Percentiles rank a stretch among this genome's conserved stretches.
Evolutionary conservation across 2,329 filamentous ascomycete species (phyloP).

Genomic region (Fusarium paranaense): DNA sequence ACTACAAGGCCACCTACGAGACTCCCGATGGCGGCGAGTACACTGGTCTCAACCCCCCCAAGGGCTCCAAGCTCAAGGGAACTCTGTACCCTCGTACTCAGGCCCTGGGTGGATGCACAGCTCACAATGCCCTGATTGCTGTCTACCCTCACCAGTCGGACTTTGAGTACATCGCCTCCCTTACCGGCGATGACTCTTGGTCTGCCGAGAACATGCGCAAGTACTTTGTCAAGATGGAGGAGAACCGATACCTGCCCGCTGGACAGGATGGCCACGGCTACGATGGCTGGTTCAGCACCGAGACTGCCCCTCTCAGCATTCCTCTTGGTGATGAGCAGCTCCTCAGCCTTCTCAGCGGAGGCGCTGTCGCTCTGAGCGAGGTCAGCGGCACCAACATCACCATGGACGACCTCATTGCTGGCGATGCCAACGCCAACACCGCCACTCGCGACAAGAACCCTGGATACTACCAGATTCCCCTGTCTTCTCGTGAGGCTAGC

Average conservation of each 20-base stretch:
- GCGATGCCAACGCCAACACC: constrained; percentile 36
- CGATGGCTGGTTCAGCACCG: constrained; percentile 36
- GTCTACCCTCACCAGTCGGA: constrained; percentile 70
- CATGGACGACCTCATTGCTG: constrained; percentile 28
- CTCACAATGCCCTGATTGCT: constrained; percentile 71
- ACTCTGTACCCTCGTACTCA: constrained; percentile 60
- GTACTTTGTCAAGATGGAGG: constrained; percentile 69
- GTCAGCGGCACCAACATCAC: constrained; percentile 24
- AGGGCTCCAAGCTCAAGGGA: constrained; percentile 55
- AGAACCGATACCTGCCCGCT: constrained; percentile 58
- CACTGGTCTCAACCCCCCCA: constrained; percentile 56
- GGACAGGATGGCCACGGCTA: constrained; percentile 33
- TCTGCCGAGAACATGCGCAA: constrained; percentile 68
- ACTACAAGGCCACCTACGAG: constrained; percentile 70
- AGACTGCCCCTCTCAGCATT: constrained; percentile 33
- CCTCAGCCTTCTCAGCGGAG: constrained; percentile 25
- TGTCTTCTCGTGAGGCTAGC: constrained; percentile 61
- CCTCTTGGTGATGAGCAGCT: constrained; percentile 30
- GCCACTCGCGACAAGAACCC: constrained; percentile 22
- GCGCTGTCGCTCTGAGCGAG: constrained; percentile 20
- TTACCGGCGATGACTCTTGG: constrained; percentile 73
- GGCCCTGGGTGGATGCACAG: constrained; percentile 63
- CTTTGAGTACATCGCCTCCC: constrained; percentile 65
- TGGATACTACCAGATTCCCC: constrained; percentile 68
- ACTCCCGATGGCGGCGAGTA: constrained; percentile 66